phyloP scores from a whole-genome alignment of 179 eudicot species.

The Silene noctiflora region DNA sequence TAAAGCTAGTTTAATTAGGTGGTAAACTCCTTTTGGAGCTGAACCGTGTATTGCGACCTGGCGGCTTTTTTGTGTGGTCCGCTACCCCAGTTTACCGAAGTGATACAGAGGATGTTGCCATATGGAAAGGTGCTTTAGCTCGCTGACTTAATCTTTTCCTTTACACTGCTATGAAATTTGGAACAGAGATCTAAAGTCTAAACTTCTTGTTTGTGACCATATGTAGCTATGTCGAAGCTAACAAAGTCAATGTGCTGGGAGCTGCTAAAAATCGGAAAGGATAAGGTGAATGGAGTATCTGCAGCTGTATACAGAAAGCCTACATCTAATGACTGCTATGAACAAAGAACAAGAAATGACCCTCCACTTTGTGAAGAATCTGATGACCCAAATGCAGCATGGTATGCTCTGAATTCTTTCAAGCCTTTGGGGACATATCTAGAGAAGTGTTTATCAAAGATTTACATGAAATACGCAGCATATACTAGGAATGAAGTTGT shows the following conservation, averaged over 20 bases:
- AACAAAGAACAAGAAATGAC: constrained; percentile 28
- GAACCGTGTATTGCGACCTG: constrained; percentile 46
- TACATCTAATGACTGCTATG: constrained; percentile 44
- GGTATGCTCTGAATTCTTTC: constrained; percentile 23
- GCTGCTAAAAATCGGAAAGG: constrained; percentile 45
- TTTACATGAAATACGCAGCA: no score
- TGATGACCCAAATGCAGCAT: constrained; percentile 43
- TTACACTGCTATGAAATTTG: neutral
- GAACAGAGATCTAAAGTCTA: constrained; percentile 4
- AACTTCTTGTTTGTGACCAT: neutral
- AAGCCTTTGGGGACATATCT: neutral
- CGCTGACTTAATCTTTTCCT: neutral
- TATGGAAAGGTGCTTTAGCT: constrained; percentile 39
- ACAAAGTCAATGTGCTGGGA: constrained; percentile 56
- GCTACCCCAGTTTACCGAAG: constrained; percentile 50
- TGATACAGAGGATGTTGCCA: constrained; percentile 34
- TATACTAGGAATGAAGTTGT: no score
- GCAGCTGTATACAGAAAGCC: constrained; percentile 48
- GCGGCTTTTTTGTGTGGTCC: constrained; percentile 52
- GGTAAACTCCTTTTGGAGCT: constrained; percentile 50
- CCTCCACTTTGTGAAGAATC: constrained; percentile 50
- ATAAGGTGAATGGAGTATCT: constrained; percentile 36
- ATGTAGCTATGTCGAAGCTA: constrained; percentile 44
- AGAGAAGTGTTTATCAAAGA: neutral
- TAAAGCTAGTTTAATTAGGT: constrained; percentile 26